phyloP scores from a whole-genome alignment of 306 rosid genomes.

The Ceratonia siliqua region DNA sequence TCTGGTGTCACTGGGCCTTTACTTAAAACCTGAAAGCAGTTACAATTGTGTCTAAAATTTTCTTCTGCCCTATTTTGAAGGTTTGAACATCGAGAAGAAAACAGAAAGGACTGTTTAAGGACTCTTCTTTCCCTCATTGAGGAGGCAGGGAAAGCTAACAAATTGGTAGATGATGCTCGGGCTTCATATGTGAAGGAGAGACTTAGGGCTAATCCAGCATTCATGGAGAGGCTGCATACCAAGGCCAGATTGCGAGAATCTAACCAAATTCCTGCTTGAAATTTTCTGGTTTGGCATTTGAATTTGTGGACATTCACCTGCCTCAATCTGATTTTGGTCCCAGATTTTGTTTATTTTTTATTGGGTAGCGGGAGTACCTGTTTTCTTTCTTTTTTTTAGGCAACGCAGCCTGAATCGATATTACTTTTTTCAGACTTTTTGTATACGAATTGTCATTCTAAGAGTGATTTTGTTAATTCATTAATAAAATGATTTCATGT shows the following conservation, averaged over 20 bases:
- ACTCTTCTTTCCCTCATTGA: slow-evolving; percentile 85
- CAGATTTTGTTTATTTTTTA: slow-evolving; percentile 15
- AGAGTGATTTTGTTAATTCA: slow-evolving; percentile 10
- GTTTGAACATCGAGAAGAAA: slow-evolving; percentile 94
- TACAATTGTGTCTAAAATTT: slow-evolving; percentile 8
- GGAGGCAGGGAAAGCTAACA: slow-evolving; percentile 93
- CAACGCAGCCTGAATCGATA: neutral
- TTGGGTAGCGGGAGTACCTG: neutral
- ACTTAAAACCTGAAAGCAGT: slow-evolving; percentile 20
- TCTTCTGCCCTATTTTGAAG: slow-evolving; percentile 46
- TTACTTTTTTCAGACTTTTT: slow-evolving; percentile 34
- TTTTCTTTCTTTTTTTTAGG: neutral
- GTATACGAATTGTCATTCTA: slow-evolving; percentile 23
- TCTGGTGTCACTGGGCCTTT: neutral
- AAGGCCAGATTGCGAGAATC: slow-evolving; percentile 61
- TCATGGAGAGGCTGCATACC: slow-evolving; percentile 75
- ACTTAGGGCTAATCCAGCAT: slow-evolving; percentile 70
- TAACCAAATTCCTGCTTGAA: slow-evolving; percentile 49
- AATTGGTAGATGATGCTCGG: slow-evolving; percentile 74
- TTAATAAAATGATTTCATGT: slow-evolving; percentile 37
- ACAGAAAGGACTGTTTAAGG: slow-evolving; percentile 92
- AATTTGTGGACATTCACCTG: slow-evolving; percentile 31
- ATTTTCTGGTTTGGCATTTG: slow-evolving; percentile 30
- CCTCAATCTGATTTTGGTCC: slow-evolving; percentile 24
- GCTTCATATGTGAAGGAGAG: slow-evolving; percentile 77